Percentiles rank a stretch among this genome's conserved stretches.
Evolutionary conservation across 192 early-diverging fungal species (phyloP).

Genomic region (Backusella morwellensis): DNA sequence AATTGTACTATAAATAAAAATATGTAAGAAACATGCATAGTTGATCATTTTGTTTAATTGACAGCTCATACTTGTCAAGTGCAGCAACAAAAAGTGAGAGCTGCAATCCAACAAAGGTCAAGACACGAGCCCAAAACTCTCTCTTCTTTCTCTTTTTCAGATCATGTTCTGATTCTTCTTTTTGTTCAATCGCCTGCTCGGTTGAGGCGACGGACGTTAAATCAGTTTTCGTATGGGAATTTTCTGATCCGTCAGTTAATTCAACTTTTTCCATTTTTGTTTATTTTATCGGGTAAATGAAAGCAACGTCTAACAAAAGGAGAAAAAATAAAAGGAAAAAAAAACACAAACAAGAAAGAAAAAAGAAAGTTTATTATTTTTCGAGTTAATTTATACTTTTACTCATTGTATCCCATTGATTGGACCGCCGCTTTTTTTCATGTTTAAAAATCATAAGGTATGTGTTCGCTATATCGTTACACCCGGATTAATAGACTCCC

Average conservation of each 20-base stretch:
- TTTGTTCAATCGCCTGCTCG: neutral
- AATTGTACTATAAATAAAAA: conserved; percentile 63
- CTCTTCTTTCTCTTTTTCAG: neutral
- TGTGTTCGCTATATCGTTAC: neutral
- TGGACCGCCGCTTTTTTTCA: neutral
- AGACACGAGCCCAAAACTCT: neutral
- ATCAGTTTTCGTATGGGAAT: neutral
- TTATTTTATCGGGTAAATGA: conserved; percentile 24
- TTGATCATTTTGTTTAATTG: neutral
- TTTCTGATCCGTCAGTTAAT: conserved; percentile 2
- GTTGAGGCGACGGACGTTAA: neutral
- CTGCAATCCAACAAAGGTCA: conserved; percentile 11
- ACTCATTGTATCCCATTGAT: neutral
- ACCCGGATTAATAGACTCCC: neutral
- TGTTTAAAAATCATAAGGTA: neutral
- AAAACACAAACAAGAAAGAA: neutral
- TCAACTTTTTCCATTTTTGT: conserved; percentile 42
- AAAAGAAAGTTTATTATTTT: neutral
- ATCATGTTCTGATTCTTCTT: neutral
- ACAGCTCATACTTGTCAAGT: conserved; percentile 11
- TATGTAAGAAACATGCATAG: neutral
- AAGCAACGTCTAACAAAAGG: neutral
- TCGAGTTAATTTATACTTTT: neutral
- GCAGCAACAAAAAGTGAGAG: conserved; percentile 19
- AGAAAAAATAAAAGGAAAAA: neutral